Percentiles rank a stretch among this genome's conserved stretches.
These are phyloP conservation scores for Lobosporangium transversale DNA, from an alignment of 192 early-diverging fungal genomes.

Conservation along the genomic window DNA sequence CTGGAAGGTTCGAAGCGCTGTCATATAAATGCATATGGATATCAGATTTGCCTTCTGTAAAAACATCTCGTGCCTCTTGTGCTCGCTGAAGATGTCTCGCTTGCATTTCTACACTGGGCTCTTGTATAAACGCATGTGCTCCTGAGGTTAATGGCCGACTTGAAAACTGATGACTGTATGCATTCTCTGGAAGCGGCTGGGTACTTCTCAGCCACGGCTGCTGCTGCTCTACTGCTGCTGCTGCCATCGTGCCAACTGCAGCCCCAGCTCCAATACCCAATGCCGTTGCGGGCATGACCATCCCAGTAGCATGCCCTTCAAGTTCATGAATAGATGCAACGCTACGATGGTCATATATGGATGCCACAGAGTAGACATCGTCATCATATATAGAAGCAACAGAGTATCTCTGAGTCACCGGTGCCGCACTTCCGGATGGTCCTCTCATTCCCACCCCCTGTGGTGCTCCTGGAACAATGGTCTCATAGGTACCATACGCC, in stretches of 20 bases:
- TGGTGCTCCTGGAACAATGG: conserved; percentile 22
- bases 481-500: conserved; percentile 32
- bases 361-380: conserved; percentile 12
- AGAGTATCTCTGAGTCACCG: background rate
- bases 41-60: background rate
- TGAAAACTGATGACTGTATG: conserved; percentile 11
- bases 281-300: background rate
- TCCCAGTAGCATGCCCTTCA: background rate
- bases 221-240: background rate
- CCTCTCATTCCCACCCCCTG: background rate
- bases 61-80: background rate
- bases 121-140: conserved; percentile 10
- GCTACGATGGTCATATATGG: conserved; percentile 23
- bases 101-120: background rate
- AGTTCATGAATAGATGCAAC: conserved; percentile 20
- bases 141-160: conserved; percentile 10
- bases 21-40: background rate
- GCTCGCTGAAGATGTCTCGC: background rate
- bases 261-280: background rate
- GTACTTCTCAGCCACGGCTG: conserved; percentile 11
- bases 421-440: background rate
- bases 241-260: background rate
- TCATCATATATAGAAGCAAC: conserved; percentile 26
- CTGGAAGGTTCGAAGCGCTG: too few species aligned
- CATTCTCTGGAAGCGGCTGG: conserved; percentile 13